Base-by-base conservation (phyloP, 106 monocot species). In the Allium sativum region DNA sequence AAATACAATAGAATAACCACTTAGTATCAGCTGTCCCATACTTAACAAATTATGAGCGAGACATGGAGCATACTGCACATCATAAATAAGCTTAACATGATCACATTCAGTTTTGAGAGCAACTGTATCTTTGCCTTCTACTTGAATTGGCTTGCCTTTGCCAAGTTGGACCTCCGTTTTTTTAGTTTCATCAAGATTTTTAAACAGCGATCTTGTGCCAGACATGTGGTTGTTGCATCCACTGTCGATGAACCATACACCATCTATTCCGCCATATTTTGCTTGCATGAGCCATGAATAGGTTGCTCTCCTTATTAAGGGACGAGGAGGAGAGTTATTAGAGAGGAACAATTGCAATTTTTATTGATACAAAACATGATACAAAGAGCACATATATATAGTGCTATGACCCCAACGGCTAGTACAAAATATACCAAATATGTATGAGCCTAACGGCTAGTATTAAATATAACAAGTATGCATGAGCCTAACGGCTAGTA, bases 141-240 rank as follows among this genome's bases (percentile, higher is more conserved):
- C 21, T 31, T 50, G 18, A 1, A 22, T 12, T 15, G 22, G 8
- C 15, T 65, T 65, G 40, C 51, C 17, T 9, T 65, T 31, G 9
- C 10, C 52, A 52, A 65, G 31, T 15, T 14, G 16, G 1, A 52
- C 52, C 0, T 52, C 22, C 7, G 42, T 50, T 13, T 10, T 15
- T 50, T 52, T 40, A n/a, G 48, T 40, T 11, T 52, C 65, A 41
- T 65, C 65, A 31, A 65, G 40, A 0, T 65, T 31, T 15, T 40
- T 12, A 48, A 52, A 65, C 1, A 48, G 1, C 7, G 48, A 18
- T 40, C 13, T 44, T 3, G 21, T 15, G 4, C 65, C 40, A 18
- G 40, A 52, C 21, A 65, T 50, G 4, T 65, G 65, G 7, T 65
- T 65, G 51, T 9, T 44, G 41, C 21, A 65, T 1, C 50, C 40